These are phyloP conservation scores for Austroboletus novae-zelandiae DNA, from an alignment of 1,284 basidiomycete genomes.

Conservation along the genomic window DNA sequence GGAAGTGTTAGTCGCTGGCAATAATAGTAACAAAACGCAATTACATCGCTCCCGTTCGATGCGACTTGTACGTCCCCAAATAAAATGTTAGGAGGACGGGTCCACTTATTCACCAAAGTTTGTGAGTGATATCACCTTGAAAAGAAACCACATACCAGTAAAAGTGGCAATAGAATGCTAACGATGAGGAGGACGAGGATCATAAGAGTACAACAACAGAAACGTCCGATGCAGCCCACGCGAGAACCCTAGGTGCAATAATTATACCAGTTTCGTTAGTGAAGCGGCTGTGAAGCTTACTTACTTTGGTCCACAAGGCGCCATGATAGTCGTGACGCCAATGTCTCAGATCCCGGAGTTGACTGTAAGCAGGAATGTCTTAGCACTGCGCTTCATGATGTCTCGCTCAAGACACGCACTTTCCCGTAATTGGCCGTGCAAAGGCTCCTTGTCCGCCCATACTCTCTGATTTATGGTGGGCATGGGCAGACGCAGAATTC, in stretches of 20 bases:
- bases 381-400: background rate
- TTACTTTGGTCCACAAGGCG: slow-evolving; percentile 64
- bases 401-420: slow-evolving; percentile 27
- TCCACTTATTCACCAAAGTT: slow-evolving; percentile 46
- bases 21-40: slow-evolving; percentile 14
- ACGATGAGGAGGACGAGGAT: slow-evolving; percentile 62
- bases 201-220: slow-evolving; percentile 71
- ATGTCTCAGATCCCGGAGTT: slow-evolving; percentile 39
- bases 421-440: slow-evolving; percentile 26
- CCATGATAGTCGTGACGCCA: slow-evolving; percentile 60
- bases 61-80: slow-evolving; percentile 54
- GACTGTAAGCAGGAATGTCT: slow-evolving; percentile 27
- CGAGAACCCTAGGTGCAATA: slow-evolving; percentile 47
- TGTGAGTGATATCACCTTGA: slow-evolving; percentile 8
- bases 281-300: slow-evolving; percentile 31
- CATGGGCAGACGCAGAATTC: slow-evolving; percentile 21
- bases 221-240: slow-evolving; percentile 56
- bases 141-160: slow-evolving; percentile 52
- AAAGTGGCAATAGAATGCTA: slow-evolving; percentile 68
- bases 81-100: slow-evolving; percentile 72
- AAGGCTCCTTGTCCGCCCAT: slow-evolving; percentile 43
- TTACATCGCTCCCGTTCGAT: slow-evolving; percentile 42
- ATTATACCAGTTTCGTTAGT: background rate
- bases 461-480: slow-evolving; percentile 21
- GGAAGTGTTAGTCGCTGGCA: slow-evolving; percentile 3